These are phyloP conservation scores for Dendryphion nanum DNA, from an alignment of 2,329 filamentous ascomycete species.

Conservation along the genomic window DNA sequence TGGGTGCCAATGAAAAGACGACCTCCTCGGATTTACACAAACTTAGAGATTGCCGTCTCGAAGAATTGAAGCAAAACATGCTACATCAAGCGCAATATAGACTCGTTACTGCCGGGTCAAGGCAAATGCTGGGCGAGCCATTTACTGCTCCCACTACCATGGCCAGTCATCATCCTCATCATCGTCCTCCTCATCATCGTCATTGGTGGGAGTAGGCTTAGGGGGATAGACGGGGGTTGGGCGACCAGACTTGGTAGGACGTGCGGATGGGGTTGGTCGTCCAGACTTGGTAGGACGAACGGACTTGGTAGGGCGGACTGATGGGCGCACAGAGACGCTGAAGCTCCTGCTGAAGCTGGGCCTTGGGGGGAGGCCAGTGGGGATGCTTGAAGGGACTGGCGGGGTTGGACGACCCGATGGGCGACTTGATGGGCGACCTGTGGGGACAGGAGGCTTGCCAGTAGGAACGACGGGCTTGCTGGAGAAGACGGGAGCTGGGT, in stretches of 20 bases:
- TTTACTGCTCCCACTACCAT: neutral
- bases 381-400: slow-evolving; percentile 2
- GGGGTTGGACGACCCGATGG: slow-evolving; percentile 1
- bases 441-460: slow-evolving; percentile 3
- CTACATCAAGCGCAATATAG: no score
- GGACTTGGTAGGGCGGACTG: slow-evolving; percentile 2
- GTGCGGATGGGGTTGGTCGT: slow-evolving; percentile 1
- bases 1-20: no score
- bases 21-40: no score
- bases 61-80: no score
- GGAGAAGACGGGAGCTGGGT: slow-evolving; percentile 11
- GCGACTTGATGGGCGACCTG: slow-evolving; percentile 3
- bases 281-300: slow-evolving; percentile 5
- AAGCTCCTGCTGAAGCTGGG: no score
- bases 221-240: slow-evolving; percentile 3
- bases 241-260: neutral
- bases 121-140: neutral
- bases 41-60: no score
- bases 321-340: no score
- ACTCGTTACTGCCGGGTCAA: no score
- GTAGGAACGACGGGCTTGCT: slow-evolving; percentile 3
- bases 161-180: slow-evolving; percentile 6
- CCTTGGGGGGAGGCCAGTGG: slow-evolving; percentile 2
- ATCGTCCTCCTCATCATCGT: slow-evolving; percentile 8
- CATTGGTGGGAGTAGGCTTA: slow-evolving; percentile 5